Evolutionary conservation across 2,329 filamentous ascomycete species (phyloP), one percentile per base, ranked within the genome.

Genomic region (Dactylellina parvicollis): DNA sequence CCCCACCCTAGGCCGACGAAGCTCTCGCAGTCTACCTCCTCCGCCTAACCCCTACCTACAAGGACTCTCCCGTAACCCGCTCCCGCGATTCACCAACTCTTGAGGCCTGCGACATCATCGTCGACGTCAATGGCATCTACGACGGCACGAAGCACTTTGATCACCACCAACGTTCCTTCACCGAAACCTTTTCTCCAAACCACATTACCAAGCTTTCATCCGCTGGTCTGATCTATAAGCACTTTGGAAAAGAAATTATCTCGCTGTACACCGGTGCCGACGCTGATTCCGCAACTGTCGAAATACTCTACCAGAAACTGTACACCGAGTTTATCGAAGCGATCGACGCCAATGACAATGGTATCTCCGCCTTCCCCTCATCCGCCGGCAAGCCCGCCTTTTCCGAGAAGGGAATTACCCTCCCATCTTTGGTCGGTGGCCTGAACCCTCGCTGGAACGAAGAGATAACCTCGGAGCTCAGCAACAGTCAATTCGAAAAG

Each of bases 51-150:
- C 94, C 95, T 20, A 83, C 89, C 70, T 99, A 98, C 84, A 81
- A 85, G 64, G 83, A 86, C 77, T 89, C 92, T 24, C 80, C 85
- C 44, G 89, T 99, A 44, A 85, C 96, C 55, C 92, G 95, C 77
- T 96, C 93, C 50, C 91, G 95, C 79, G 92, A 99, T 81, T 88
- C 92, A 16, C 86, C 87, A 24, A 81, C 89, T 30, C 89, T 99
- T 38, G 86, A 88, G 40, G 87, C 86, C 71, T 97, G 94, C 85
- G 91, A 97, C 84, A 96, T 92, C 62, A 93, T 99, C 70, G 94
- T 98, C 77, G 95, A 99, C 80, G 95, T 98, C n/a, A 93, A 94
- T 79, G 94, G 93, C 78, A 91, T 94, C 81, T 98, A 99, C 83
- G 90, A 96, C 79, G 83, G 91, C 62, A 81, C 83, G 76, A 88